Evolutionary conservation across 441 rosid genomes (phyloP), one percentile per base, ranked within the genome.

Genomic region (Eugenia klotzschiana): DNA sequence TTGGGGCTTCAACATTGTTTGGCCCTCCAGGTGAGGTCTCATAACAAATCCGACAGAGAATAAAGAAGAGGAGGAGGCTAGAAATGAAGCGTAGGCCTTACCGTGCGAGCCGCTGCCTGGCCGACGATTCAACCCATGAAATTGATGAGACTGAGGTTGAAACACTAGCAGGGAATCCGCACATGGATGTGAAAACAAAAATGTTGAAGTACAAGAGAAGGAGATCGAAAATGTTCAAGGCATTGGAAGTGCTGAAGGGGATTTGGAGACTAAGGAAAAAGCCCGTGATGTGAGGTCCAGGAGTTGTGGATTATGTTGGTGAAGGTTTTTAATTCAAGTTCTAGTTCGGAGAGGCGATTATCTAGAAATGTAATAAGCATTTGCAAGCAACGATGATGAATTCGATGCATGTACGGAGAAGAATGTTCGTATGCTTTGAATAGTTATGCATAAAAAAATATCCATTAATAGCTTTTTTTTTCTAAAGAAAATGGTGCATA

Each of bases 31-130:
- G 29, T 87, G 56, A 7, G 3, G 4, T 27, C 52, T 8, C 87
- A 86, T 64, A 84, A 84, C 85, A 84, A 43, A 85, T 1, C 20
- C 4, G 90, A 87, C 79, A 85, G 53, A 15, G 13, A 10, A 22
- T 86, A n/a, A 82, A 86, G 43, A 90, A 81, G 85, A 82, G 56
- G 79, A 82, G 46, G 52, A 88, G 88, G 37, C 80, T 79, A 7
- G 64, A 55, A 2, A 87, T 85, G 11, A 89, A 82, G 83, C 23
- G 64, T 85, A 81, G 58, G 51, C 84, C 25, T 9, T 82, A 53
- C 54, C 14, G 69, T 53, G 84, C 80, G 37, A 33, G 25, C 57
- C 58, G 50, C 12, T 37, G 25, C 29, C 57, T 7, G 26, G 33
- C 84, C 14, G 54, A 22, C 12, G 14, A 3, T 8, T 69, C 14